Percentiles rank a stretch among this genome's conserved stretches.
Evolutionary conservation across 2,329 filamentous ascomycete species (phyloP).

Genomic region (Ramularia collo-cygni): DNA sequence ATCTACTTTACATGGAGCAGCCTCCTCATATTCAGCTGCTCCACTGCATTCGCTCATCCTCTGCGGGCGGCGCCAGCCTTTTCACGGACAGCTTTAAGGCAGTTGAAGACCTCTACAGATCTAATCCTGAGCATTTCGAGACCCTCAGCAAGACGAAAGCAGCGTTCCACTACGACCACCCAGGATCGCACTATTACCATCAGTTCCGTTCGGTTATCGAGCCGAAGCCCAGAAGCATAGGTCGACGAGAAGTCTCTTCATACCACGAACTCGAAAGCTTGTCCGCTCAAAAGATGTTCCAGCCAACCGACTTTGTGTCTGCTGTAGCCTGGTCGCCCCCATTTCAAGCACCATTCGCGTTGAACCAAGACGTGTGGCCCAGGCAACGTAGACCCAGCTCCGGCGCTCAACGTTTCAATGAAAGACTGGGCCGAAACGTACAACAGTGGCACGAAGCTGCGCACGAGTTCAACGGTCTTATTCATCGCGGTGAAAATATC

Average conservation of each 20-base stretch:
- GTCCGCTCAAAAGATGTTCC: not conserved
- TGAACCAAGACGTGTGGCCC: not conserved
- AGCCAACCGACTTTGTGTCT: conserved; percentile 20
- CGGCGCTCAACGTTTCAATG: not conserved
- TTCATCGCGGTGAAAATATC: conserved; percentile 54
- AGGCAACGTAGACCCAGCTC: not conserved
- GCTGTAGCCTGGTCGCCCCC: conserved; percentile 32
- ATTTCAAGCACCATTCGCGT: conserved; percentile 30
- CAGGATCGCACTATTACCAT: conserved; percentile 42
- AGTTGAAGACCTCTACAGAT: conserved; percentile 33
- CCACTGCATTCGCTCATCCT: conserved; percentile 79
- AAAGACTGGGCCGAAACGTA: not conserved
- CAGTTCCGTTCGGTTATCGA: conserved; percentile 24
- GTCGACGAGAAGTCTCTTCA: not conserved
- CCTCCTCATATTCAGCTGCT: conserved; percentile 79
- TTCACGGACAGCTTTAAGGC: conserved; percentile 72
- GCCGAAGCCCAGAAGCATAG: conserved; percentile 2
- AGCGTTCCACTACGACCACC: conserved; percentile 43
- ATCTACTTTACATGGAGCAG: conserved; percentile 76
- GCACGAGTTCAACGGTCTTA: conserved; percentile 48
- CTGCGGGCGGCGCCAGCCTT: conserved; percentile 72
- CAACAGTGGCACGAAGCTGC: conserved; percentile 45
- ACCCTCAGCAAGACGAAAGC: conserved; percentile 10
- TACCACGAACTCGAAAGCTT: not conserved
- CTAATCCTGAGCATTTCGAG: conserved; percentile 14